Evolutionary conservation across 2,329 filamentous ascomycete genomes (phyloP).

Genomic region (Alternaria metachromatica): DNA sequence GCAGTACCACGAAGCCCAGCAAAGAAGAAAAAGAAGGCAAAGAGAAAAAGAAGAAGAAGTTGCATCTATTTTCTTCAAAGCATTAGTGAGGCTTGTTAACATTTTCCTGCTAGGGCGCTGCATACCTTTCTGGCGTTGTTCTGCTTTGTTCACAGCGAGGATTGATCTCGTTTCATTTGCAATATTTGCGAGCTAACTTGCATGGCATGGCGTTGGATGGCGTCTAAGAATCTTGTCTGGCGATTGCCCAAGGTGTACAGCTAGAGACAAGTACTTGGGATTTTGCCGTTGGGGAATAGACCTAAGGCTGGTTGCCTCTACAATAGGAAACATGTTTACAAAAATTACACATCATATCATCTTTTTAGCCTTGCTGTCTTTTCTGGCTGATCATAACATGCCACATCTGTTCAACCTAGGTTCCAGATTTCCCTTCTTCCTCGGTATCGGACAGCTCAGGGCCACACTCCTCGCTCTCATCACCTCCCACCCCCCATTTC

Average conservation of each 20-base stretch:
- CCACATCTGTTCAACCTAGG: neutral
- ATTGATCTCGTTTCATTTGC: conserved; percentile 6
- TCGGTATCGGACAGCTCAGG: neutral
- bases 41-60: conserved; percentile 62
- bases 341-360: neutral
- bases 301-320: neutral
- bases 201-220: conserved; percentile 17
- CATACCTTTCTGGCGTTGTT: conserved; percentile 16
- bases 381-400: neutral
- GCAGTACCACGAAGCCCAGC: conserved; percentile 20
- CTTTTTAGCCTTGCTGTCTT: neutral
- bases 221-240: neutral
- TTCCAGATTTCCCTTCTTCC: neutral
- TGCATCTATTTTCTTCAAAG: conserved; percentile 59
- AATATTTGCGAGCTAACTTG: neutral
- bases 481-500: neutral
- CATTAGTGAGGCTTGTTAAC: conserved; percentile 22
- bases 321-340: neutral
- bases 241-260: neutral
- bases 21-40: conserved; percentile 38
- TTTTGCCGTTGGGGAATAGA: neutral
- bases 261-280: neutral
- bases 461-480: neutral
- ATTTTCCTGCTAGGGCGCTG: conserved; percentile 5
- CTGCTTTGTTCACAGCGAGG: conserved; percentile 17